phyloP scores from a whole-genome alignment of 306 rosid genomes.

The Trifolium repens region DNA sequence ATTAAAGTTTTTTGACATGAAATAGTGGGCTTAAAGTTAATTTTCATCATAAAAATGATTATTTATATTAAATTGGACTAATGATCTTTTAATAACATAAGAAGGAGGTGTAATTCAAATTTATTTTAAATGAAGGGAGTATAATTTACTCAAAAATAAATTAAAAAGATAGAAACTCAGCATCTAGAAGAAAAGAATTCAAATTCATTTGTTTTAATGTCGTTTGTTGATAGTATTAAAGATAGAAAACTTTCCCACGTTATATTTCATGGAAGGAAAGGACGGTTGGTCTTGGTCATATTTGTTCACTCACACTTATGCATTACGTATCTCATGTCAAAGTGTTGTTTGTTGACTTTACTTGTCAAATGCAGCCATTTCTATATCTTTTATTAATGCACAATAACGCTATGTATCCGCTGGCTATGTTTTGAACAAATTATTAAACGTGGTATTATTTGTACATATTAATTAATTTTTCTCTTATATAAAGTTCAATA shows the following conservation, averaged over 20 bases:
- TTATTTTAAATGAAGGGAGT: no score
- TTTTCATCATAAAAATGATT: no score
- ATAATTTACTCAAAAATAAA: no score
- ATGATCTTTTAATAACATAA: no score
- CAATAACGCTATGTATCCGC: not conserved
- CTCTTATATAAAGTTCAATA: slow-evolving; percentile 1
- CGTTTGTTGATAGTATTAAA: not conserved
- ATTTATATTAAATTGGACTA: no score
- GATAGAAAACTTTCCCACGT: not conserved
- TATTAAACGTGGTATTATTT: not conserved
- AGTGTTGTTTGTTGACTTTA: slow-evolving; percentile 17
- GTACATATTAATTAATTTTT: no score
- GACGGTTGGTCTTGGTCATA: not conserved
- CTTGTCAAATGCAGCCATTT: slow-evolving; percentile 21
- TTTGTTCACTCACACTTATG: slow-evolving; percentile 5
- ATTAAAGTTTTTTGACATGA: no score
- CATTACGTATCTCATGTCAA: slow-evolving; percentile 3
- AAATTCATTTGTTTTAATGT: not conserved
- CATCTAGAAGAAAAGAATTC: not conserved
- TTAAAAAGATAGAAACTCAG: not conserved
- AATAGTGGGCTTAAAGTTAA: no score
- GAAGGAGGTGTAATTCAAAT: no score
- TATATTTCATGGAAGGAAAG: not conserved
- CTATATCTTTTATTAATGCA: not conserved
- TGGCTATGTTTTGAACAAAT: not conserved